Evolutionary conservation across 805 yeast genomes (phyloP).

Genomic region (Metschnikowia rubicola): DNA sequence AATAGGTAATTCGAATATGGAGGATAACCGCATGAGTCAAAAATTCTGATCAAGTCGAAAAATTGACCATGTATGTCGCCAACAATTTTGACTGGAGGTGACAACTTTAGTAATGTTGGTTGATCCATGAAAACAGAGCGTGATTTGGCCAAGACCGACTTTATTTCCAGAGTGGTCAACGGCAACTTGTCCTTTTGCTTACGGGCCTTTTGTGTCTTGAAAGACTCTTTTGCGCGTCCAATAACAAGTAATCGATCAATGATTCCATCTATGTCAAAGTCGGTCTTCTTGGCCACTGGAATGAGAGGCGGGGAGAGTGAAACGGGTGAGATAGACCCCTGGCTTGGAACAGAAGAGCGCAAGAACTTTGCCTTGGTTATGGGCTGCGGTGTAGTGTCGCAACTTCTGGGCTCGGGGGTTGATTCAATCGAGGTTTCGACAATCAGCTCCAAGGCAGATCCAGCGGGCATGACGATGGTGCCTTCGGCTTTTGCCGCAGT

Average conservation of each 20-base stretch:
- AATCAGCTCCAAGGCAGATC: constrained; percentile 20
- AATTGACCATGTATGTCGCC: constrained; percentile 80
- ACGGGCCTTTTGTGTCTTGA: constrained; percentile 13
- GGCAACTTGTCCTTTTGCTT: constrained; percentile 45
- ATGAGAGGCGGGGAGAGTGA: constrained; percentile 24
- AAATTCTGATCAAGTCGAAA: constrained; percentile 50
- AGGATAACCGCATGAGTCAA: constrained; percentile 58
- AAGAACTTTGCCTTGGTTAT: constrained; percentile 7
- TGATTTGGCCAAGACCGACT: constrained; percentile 53
- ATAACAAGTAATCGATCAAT: constrained; percentile 57
- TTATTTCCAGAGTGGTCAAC: constrained; percentile 51
- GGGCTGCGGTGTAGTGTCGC: constrained; percentile 1
- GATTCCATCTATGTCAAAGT: constrained; percentile 57
- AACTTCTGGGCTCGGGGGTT: constrained; percentile 15
- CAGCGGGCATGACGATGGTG: constrained; percentile 6
- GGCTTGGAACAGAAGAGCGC: neutral
- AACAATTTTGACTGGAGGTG: constrained; percentile 79
- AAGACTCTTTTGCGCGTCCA: constrained; percentile 30
- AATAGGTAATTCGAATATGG: constrained; percentile 55
- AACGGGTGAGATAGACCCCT: constrained; percentile 12
- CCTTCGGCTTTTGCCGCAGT: constrained; percentile 5
- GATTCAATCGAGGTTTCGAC: constrained; percentile 22
- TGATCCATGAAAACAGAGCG: constrained; percentile 60
- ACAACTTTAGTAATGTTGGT: constrained; percentile 60
- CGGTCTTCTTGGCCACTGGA: constrained; percentile 19